A percentile compares a stretch with the other conserved stretches of the same genome.
Evolutionary conservation across 192 early-diverging fungal genomes (phyloP).

Genomic region (Lobosporangium transversale): DNA sequence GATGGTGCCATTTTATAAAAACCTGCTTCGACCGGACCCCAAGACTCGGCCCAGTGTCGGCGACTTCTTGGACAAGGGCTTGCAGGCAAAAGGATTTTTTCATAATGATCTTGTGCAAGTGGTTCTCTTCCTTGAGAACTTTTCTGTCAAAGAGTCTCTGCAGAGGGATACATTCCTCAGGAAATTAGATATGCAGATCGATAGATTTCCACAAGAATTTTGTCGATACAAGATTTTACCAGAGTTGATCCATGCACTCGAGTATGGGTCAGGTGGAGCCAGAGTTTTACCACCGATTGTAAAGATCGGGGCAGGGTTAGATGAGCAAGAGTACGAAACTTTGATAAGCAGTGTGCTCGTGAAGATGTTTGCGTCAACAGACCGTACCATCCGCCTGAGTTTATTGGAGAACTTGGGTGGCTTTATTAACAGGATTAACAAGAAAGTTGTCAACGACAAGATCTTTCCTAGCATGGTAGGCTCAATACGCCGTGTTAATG

Average conservation of each 20-base stretch:
- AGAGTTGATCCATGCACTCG: conserved; percentile 85
- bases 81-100: conserved; percentile 74
- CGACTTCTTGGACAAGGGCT: conserved; percentile 75
- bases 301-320: conserved; percentile 80
- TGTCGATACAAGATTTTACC: conserved; percentile 94
- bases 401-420: conserved; percentile 83
- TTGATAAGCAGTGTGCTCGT: conserved; percentile 79
- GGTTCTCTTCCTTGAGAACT: conserved; percentile 90
- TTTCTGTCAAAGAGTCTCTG: conserved; percentile 87
- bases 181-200: conserved; percentile 76
- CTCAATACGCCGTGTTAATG: not conserved
- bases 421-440: conserved; percentile 75
- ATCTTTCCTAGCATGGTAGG: conserved; percentile 87
- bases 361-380: conserved; percentile 87
- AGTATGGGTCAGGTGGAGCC: conserved; percentile 81
- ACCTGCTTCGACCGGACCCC: conserved; percentile 68
- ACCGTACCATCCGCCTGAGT: conserved; percentile 86
- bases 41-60: conserved; percentile 69
- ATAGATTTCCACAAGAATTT: conserved; percentile 84
- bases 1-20: conserved; percentile 69
- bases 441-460: conserved; percentile 78
- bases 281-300: conserved; percentile 82
- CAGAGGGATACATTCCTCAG: conserved; percentile 90
- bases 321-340: conserved; percentile 77
- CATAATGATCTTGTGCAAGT: conserved; percentile 85